Evolutionary conservation across 2,329 filamentous ascomycete species (phyloP).

Genomic region (Leptographium galeiforme): DNA sequence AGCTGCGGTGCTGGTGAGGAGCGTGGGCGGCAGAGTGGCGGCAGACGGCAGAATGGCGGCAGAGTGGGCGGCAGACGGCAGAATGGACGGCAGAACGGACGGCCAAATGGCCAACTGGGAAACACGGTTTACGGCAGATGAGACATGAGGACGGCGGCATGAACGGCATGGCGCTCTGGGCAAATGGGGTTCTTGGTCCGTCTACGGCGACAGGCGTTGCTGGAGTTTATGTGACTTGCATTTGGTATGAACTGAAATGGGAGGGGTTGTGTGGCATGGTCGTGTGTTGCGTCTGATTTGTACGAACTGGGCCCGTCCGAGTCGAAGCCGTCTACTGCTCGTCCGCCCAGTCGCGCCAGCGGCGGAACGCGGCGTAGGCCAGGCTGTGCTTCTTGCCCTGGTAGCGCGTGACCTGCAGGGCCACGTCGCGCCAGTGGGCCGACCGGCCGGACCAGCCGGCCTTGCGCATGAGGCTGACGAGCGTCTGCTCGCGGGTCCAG

Average conservation of each 20-base stretch:
- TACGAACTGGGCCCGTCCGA: no score
- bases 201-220: no score
- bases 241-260: no score
- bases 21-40: no score
- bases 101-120: background rate
- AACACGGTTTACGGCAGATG: background rate
- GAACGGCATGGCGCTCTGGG: no score
- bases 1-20: conserved; percentile 43
- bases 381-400: conserved; percentile 69
- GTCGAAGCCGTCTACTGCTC: conserved; percentile 8
- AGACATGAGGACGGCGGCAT: background rate
- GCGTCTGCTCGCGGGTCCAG: conserved; percentile 86
- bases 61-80: no score
- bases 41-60: no score
- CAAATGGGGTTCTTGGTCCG: no score
- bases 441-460: conserved; percentile 79
- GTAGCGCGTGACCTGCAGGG: conserved; percentile 69
- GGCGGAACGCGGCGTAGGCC: conserved; percentile 60
- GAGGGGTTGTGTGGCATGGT: no score
- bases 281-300: no score
- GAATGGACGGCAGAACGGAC: no score
- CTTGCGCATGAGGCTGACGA: conserved; percentile 85
- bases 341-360: conserved; percentile 64
- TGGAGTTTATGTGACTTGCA: no score
- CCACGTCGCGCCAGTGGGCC: conserved; percentile 66